A percentile compares a stretch with the other conserved stretches of the same genome.
These are phyloP conservation scores for Vicia faba DNA, from an alignment of 306 rosid species.

Conservation along the genomic window DNA sequence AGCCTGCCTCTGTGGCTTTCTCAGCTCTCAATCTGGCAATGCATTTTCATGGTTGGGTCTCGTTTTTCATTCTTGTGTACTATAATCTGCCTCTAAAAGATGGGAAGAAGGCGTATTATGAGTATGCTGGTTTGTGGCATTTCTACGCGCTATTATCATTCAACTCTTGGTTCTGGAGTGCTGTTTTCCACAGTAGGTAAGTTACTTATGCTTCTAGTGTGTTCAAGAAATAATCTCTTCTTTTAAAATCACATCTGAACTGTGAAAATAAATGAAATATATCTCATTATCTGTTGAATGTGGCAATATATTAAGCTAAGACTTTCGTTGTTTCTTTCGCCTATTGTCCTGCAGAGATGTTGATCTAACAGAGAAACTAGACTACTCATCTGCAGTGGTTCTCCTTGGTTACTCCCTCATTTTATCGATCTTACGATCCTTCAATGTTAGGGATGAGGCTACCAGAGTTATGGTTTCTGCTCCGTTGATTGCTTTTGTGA, in stretches of 20 bases:
- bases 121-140: slow-evolving; percentile 78
- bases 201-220: slow-evolving; percentile 34
- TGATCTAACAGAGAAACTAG: slow-evolving; percentile 72
- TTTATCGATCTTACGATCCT: slow-evolving; percentile 66
- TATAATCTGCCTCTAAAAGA: slow-evolving; percentile 60
- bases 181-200: slow-evolving; percentile 78
- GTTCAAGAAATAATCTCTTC: slow-evolving; percentile 1
- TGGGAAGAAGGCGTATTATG: slow-evolving; percentile 64
- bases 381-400: slow-evolving; percentile 83
- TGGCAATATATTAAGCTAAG: slow-evolving; percentile 6
- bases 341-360: slow-evolving; percentile 63
- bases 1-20: slow-evolving; percentile 75
- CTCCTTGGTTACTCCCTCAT: slow-evolving; percentile 76
- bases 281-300: slow-evolving; percentile 6
- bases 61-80: slow-evolving; percentile 61
- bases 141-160: slow-evolving; percentile 64
- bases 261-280: slow-evolving; percentile 7
- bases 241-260: not conserved
- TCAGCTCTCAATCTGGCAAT: slow-evolving; percentile 77
- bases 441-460: slow-evolving; percentile 61
- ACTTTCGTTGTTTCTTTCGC: not conserved
- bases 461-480: slow-evolving; percentile 81
- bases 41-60: slow-evolving; percentile 85
- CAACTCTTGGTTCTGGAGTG: slow-evolving; percentile 85
- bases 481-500: slow-evolving; percentile 69